Conservation (phyloP, 2,329 filamentous ascomycete genomes). For the Helminthosporium solani region DNA sequence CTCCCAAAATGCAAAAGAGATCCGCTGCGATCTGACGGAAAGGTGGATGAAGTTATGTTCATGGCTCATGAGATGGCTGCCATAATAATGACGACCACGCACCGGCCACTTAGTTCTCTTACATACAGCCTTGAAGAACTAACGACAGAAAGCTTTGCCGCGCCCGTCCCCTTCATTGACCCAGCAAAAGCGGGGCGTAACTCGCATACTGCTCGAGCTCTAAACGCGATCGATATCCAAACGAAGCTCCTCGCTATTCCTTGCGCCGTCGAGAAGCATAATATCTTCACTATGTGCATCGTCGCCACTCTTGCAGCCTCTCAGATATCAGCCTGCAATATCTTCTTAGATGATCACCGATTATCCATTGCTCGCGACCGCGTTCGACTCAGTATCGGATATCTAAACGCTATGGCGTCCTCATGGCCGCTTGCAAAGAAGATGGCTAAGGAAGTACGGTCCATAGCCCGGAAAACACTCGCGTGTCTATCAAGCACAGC, state of each 20-base stretch:
- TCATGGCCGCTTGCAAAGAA: conserved; percentile 71
- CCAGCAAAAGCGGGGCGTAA: conserved; percentile 45
- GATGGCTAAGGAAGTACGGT: conserved; percentile 71
- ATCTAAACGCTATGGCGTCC: conserved; percentile 64
- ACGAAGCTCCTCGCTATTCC: conserved; percentile 74
- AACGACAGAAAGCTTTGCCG: conserved; percentile 59
- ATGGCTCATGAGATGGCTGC: conserved; percentile 77
- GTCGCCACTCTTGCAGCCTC: conserved; percentile 29
- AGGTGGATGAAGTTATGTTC: conserved; percentile 85
- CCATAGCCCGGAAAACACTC: conserved; percentile 69
- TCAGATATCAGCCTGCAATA: conserved; percentile 64
- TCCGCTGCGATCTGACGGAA: conserved; percentile 65
- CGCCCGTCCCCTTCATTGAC: conserved; percentile 53
- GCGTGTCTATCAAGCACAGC: conserved; percentile 11
- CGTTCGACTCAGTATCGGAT: conserved; percentile 75
- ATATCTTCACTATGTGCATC: conserved; percentile 32
- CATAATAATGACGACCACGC: conserved; percentile 30
- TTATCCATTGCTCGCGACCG: conserved; percentile 69
- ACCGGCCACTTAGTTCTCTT: conserved; percentile 47
- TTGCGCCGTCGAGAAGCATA: conserved; percentile 70
- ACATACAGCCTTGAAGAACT: conserved; percentile 32
- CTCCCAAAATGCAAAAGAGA: conserved; percentile 71
- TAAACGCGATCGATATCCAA: conserved; percentile 74
- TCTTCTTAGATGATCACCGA: conserved; percentile 50
- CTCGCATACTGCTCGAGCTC: conserved; percentile 73